These are phyloP conservation scores for Penicillium verrucosum DNA, from an alignment of 2,329 filamentous ascomycete genomes.

Conservation along the genomic window DNA sequence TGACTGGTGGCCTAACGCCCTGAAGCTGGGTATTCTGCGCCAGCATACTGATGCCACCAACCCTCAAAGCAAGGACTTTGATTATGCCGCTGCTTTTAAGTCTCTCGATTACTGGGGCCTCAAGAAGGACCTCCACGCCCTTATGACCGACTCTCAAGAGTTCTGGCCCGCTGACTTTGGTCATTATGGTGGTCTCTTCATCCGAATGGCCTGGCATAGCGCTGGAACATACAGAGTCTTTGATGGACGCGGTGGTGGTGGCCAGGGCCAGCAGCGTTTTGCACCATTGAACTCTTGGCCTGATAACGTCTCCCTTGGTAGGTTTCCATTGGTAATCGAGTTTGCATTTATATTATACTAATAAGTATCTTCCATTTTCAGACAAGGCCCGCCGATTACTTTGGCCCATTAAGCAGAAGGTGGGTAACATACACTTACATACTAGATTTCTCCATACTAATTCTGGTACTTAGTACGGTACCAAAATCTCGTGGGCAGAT, in stretches of 20 bases:
- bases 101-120: conserved; percentile 65
- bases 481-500: conserved; percentile 79
- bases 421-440: not conserved
- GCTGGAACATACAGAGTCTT: conserved; percentile 73
- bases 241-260: conserved; percentile 72
- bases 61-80: conserved; percentile 63
- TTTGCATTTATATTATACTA: not conserved
- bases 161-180: conserved; percentile 82
- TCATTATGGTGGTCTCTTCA: conserved; percentile 75
- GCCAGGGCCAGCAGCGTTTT: conserved; percentile 73
- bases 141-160: conserved; percentile 76
- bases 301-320: conserved; percentile 65
- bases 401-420: conserved; percentile 77
- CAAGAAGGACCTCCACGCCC: conserved; percentile 67
- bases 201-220: conserved; percentile 79
- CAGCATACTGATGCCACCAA: conserved; percentile 64
- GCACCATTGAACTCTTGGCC: conserved; percentile 80
- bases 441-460: not conserved
- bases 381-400: conserved; percentile 78
- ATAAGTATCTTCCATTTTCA: not conserved
- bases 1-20: conserved; percentile 72
- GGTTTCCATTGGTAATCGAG: not conserved
- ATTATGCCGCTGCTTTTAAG: conserved; percentile 72
- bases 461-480: conserved; percentile 55
- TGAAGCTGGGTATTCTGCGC: conserved; percentile 69